Percentiles rank a stretch among this genome's conserved stretches.
Evolutionary conservation across 306 rosid species (phyloP).

Genomic region (Purshia tridentata): DNA sequence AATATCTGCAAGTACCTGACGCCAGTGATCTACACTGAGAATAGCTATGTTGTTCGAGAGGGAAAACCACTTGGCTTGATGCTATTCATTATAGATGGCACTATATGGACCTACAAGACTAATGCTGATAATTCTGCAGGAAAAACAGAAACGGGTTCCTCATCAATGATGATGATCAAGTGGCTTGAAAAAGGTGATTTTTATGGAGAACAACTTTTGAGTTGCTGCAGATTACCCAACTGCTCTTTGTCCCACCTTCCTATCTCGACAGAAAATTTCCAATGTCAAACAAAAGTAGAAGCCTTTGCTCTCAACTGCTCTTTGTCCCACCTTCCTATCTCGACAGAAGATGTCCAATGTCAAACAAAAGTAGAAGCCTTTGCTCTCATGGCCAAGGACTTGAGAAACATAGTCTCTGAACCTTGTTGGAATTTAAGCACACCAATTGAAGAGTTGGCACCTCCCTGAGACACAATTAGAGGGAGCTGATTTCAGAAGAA

Average conservation of each 20-base stretch:
- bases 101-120: not conserved
- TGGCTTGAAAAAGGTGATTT: not conserved
- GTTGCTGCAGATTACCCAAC: too few relatives aligned
- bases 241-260: not conserved
- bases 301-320: not conserved
- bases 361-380: not conserved
- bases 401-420: not conserved
- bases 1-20: not conserved
- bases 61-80: not conserved
- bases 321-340: not conserved
- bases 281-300: not conserved
- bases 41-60: not conserved
- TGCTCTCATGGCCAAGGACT: slow-evolving; percentile 19
- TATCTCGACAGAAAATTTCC: not conserved
- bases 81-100: not conserved
- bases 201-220: not conserved
- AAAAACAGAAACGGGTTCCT: not conserved
- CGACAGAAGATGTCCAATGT: not conserved
- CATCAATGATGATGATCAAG: not conserved
- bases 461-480: too few relatives aligned
- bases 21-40: not conserved
- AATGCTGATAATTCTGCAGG: not conserved
- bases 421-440: not conserved
- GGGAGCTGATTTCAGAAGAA: too few relatives aligned
- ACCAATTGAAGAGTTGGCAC: too few relatives aligned